Evolutionary conservation across 352 stramenopile genomes (phyloP).

Genomic region (Phytophthora meadii): DNA sequence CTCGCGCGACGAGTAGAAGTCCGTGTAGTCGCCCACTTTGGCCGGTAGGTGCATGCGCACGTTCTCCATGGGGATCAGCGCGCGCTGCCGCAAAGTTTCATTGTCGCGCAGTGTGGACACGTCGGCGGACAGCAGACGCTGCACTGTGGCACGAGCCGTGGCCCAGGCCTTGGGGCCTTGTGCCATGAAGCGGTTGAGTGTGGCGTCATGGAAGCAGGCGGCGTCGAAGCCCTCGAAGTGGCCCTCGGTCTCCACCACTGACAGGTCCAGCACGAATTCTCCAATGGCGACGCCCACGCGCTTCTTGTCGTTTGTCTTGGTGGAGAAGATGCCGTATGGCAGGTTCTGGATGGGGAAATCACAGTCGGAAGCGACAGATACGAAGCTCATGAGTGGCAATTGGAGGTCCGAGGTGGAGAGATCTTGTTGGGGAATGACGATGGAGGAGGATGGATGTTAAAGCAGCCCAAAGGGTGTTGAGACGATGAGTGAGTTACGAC

Average conservation of each 20-base stretch:
- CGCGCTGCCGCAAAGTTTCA: slow-evolving; percentile 64
- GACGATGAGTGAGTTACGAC: too few relatives aligned
- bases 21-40: slow-evolving; percentile 97
- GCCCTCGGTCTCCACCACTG: slow-evolving; percentile 88
- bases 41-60: slow-evolving; percentile 93
- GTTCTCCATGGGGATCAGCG: slow-evolving; percentile 82
- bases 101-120: slow-evolving; percentile 86
- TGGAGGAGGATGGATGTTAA: background rate
- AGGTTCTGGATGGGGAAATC: slow-evolving; percentile 97
- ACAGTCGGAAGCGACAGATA: slow-evolving; percentile 57
- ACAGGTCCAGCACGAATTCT: slow-evolving; percentile 90
- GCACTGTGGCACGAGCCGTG: slow-evolving; percentile 83
- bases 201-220: slow-evolving; percentile 72
- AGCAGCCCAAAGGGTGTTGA: background rate
- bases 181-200: slow-evolving; percentile 95
- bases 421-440: slow-evolving; percentile 16
- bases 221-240: slow-evolving; percentile 89
- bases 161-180: slow-evolving; percentile 90
- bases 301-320: slow-evolving; percentile 64
- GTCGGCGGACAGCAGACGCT: slow-evolving; percentile 84
- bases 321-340: slow-evolving; percentile 95
- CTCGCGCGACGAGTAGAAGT: slow-evolving; percentile 97
- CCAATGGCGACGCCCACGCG: slow-evolving; percentile 88
- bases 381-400: slow-evolving; percentile 54
- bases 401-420: slow-evolving; percentile 1